These are phyloP conservation scores for Aquilaria sinensis DNA, from an alignment of 345 rosid genomes.

Conservation along the genomic window DNA sequence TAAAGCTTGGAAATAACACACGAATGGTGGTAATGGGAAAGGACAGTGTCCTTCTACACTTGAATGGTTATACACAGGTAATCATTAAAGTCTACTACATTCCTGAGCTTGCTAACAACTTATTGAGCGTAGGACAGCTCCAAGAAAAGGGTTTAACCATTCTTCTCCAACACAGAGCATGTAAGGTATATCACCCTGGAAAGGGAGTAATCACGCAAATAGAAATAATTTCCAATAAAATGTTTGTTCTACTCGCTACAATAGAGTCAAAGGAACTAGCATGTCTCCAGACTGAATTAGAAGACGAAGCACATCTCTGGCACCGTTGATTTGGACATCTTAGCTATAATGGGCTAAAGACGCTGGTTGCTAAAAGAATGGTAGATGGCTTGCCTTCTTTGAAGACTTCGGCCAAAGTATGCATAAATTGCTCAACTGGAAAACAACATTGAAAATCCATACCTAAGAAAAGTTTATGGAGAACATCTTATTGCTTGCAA, in stretches of 20 bases:
- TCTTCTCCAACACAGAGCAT: neutral
- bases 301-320: conserved; percentile 2
- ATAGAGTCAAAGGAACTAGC: neutral
- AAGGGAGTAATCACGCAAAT: conserved; percentile 5
- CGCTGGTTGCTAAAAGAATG: neutral
- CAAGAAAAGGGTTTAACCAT: neutral
- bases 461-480: conserved; percentile 9
- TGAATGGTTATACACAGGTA: neutral
- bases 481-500: neutral
- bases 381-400: conserved; percentile 10
- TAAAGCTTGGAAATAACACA: too few relatives aligned
- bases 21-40: too few relatives aligned
- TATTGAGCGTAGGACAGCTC: conserved; percentile 2
- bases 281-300: neutral
- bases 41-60: too few relatives aligned
- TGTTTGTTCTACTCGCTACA: neutral
- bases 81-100: conserved; percentile 6
- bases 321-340: conserved; percentile 10
- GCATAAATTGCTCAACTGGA: neutral
- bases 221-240: neutral
- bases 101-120: conserved; percentile 2
- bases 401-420: neutral
- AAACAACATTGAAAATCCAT: conserved; percentile 10
- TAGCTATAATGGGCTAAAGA: conserved; percentile 5
- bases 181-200: neutral